Base-by-base conservation (phyloP, 1,284 basidiomycete genomes). In the Ustilago sp. region DNA sequence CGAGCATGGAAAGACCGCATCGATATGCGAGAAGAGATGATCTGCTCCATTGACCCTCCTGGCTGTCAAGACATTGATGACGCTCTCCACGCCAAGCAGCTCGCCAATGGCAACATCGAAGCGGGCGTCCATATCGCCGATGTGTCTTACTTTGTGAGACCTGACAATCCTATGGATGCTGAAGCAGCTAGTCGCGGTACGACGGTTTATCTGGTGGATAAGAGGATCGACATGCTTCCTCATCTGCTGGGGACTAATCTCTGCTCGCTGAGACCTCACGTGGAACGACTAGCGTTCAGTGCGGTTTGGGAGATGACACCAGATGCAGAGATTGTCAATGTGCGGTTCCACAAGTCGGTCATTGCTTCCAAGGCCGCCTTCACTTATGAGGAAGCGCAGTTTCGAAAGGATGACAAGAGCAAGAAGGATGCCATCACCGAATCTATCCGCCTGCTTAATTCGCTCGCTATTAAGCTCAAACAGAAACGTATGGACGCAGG, bases 1-100 rank as follows among this genome's bases (percentile, higher is more conserved):
- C 87, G 89, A 0, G 89, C 90, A 35, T 99, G 97, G 97, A 89
- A 90, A 74, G 92, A 93, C 79, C 89, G 97, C 72, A 91, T 93
- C 85, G 97, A 99, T 88, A 83, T 99, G 84, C 89, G 97, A 64
- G 91, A 92, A 60, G 87, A 98, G 81, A 89, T 93, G 53, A 91
- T 99, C 54, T 99, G 97, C 87, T 96, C 94, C 83, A 99, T 99
- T 81, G 97, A 99, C 87, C 96, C 96, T 2, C 95, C 84, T 93
- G 95, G 92, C 43, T 99, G 97, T 87, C 94, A 98, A 85, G 97
- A 99, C 87, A 99, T 99, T 50, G 97, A 99, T 85, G 97, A 99
- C 86, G 97, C 97, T 0, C 88, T 99, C n/a, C 97, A 99, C 87
- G 97, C 97, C 9, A 90, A 92, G 60, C 89, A 87, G 54, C 88